Percentiles rank a stretch among this genome's conserved stretches.
Conservation (phyloP, 2,329 filamentous ascomycete species). For the Conoideocrella luteorostrata region DNA sequence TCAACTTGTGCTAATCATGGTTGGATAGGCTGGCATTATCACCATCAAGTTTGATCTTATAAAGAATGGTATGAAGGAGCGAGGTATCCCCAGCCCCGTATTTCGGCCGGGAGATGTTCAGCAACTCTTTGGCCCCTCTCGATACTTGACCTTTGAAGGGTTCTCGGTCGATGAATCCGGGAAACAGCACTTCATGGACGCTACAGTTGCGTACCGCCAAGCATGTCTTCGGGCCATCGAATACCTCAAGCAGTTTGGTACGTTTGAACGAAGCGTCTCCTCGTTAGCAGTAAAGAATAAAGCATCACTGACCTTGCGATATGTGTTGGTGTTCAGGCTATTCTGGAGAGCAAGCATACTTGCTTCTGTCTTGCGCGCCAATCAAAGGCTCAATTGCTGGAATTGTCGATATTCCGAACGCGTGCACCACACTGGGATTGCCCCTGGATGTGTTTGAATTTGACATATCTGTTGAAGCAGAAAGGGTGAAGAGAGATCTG, state of each 20-base stretch:
- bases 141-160: conserved; percentile 52
- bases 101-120: conserved; percentile 84
- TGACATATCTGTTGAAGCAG: conserved; percentile 56
- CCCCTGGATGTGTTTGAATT: conserved; percentile 96
- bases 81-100: conserved; percentile 76
- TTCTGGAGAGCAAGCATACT: conserved; percentile 71
- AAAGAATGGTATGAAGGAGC: conserved; percentile 67
- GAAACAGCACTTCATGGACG: conserved; percentile 84
- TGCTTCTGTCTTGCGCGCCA: conserved; percentile 78
- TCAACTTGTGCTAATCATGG: too few relatives aligned
- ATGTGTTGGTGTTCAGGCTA: conserved; percentile 42
- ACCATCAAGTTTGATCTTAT: conserved; percentile 86
- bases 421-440: conserved; percentile 79
- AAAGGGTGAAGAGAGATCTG: conserved; percentile 15
- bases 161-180: conserved; percentile 85
- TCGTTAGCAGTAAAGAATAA: too few relatives aligned
- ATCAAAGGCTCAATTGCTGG: conserved; percentile 85
- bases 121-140: conserved; percentile 76
- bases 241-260: conserved; percentile 29
- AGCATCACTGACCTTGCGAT: not conserved
- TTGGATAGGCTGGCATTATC: conserved; percentile 70
- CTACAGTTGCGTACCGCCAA: conserved; percentile 80
- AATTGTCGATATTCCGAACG: conserved; percentile 86
- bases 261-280: conserved; percentile 4
- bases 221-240: conserved; percentile 54